phyloP scores from a whole-genome alignment of 345 rosid species.

The Eucalyptus erythrocorys region DNA sequence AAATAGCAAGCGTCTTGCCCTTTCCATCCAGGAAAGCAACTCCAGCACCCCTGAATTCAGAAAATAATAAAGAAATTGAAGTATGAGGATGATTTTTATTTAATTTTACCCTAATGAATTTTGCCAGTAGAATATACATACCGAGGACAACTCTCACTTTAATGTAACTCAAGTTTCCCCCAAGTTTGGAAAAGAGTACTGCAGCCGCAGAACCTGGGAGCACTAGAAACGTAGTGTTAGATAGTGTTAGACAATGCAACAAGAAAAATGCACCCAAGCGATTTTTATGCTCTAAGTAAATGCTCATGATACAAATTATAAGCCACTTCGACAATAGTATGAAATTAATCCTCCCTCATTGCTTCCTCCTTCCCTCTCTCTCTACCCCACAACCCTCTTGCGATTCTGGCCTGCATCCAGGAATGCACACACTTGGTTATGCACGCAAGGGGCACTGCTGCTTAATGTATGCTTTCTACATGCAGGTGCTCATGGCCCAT shows the following conservation, averaged over 20 bases:
- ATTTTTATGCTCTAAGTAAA: neutral
- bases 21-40: conserved; percentile 35
- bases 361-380: neutral
- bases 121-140: conserved; percentile 5
- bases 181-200: conserved; percentile 19
- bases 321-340: neutral
- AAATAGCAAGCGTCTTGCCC: conserved; percentile 19
- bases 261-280: neutral
- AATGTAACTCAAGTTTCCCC: conserved; percentile 22
- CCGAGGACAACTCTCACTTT: conserved; percentile 44
- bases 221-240: neutral
- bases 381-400: neutral
- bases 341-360: neutral
- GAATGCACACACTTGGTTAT: neutral
- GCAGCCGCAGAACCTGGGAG: conserved; percentile 22
- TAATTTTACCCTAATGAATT: neutral
- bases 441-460: neutral
- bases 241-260: neutral
- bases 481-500: neutral
- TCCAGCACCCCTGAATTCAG: conserved; percentile 29
- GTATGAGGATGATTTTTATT: neutral
- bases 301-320: neutral
- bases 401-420: neutral
- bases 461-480: neutral
- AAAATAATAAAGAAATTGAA: neutral